Base-by-base conservation (phyloP, 257 asterid species). In the Haberlea rhodopensis region DNA sequence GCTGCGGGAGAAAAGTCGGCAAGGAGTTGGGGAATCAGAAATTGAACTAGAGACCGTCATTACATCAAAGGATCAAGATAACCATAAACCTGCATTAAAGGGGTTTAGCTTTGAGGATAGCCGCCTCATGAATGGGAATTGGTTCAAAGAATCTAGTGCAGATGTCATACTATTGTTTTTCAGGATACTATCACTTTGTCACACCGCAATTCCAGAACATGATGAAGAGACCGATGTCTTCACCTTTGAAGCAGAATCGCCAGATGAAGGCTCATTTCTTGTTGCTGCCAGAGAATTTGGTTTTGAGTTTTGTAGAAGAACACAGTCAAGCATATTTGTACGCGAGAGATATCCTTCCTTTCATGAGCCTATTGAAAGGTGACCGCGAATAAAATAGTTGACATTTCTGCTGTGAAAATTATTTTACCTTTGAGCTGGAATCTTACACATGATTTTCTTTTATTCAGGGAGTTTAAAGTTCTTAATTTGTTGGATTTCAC, bases 251-350 rank as follows among this genome's bases (percentile, higher is more conserved):
- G 95, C 95, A 32, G 97, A 91, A 51, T 91, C 97, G 1, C 97
- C 97, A 0, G 97, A 91, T 75, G 97, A 91, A 84, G 84, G 87
- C 21, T 77, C 97, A 28, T 91, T 91, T 80, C 88, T 91, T 67
- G 85, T 88, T 71, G 95, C 97, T 29, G 97, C 95, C 31, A 86
- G 95, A 77, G 97, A 91, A 84, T 86, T 91, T 46, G 97, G 97
- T 53, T 91, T 91, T 71, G 97, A 88, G 80, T 86, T 91, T 57
- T 84, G 82, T 75, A 88, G 72, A 78, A 84, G 97, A 88, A 88
- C 97, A 55, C 95, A 83, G 74, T 80, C 95, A 27, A 76, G 84
- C 68, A 75, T 86, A 56, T 65, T 67, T 77, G 89, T 91, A 48
- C 83, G 77, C 16, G 96, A 91, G 81, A 81, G 82, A 77, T 81